A percentile compares a stretch with the other conserved stretches of the same genome.
Conservation (phyloP, 2,329 filamentous ascomycete species). For the Aaosphaeria arxii region DNA sequence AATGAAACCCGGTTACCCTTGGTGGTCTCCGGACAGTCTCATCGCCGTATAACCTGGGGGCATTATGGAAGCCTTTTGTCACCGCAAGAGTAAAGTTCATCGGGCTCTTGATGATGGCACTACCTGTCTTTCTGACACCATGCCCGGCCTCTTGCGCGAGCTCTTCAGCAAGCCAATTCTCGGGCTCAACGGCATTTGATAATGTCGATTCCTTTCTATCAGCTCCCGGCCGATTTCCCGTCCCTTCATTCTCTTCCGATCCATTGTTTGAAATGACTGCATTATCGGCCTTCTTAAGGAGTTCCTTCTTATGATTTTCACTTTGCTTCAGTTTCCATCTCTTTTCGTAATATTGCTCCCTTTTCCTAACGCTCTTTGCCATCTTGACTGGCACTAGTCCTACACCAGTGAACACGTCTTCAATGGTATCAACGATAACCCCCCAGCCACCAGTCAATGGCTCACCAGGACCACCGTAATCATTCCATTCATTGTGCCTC, state of each 20-base stretch:
- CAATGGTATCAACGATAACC: constrained; percentile 58
- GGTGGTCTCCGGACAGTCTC: constrained; percentile 63
- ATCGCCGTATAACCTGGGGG: constrained; percentile 67
- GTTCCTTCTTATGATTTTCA: constrained; percentile 21
- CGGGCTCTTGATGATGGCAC: constrained; percentile 55
- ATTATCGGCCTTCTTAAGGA: constrained; percentile 18
- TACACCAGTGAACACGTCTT: constrained; percentile 60
- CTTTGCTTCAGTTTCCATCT: constrained; percentile 37
- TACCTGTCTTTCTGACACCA: constrained; percentile 51
- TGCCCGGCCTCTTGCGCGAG: constrained; percentile 50
- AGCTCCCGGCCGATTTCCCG: constrained; percentile 9
- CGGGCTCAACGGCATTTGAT: constrained; percentile 30
- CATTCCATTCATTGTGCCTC: constrained; percentile 70
- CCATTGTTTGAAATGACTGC: constrained; percentile 7
- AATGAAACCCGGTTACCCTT: constrained; percentile 63
- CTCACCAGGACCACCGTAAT: constrained; percentile 73
- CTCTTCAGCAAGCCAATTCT: constrained; percentile 31
- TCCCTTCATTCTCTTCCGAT: constrained; percentile 4
- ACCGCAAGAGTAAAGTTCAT: constrained; percentile 61
- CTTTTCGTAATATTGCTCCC: constrained; percentile 50
- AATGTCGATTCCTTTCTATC: constrained; percentile 20
- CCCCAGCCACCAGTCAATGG: constrained; percentile 65
- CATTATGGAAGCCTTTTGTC: constrained; percentile 69
- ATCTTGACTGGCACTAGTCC: constrained; percentile 62
- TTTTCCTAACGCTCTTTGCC: constrained; percentile 56